Conservation (phyloP, 1,284 basidiomycete genomes). For the Malassezia furfur region DNA sequence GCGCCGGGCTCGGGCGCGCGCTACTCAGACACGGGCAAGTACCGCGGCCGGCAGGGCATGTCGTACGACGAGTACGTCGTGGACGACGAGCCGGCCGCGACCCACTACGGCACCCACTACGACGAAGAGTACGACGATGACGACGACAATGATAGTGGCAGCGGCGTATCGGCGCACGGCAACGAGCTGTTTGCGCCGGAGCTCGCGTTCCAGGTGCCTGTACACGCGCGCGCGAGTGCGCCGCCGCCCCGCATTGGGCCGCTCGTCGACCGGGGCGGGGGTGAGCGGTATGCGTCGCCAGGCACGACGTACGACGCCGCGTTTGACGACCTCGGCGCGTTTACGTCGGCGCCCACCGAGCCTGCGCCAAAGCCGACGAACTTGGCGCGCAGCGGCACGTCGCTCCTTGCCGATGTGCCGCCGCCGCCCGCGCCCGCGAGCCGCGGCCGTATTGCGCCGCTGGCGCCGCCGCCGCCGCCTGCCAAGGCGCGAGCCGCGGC, state of each 20-base stretch:
- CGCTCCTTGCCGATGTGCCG: not conserved
- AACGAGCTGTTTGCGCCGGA: not conserved
- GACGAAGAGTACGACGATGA: no score
- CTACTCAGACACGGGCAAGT: no score
- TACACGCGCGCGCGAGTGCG: no score
- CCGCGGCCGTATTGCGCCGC: not conserved
- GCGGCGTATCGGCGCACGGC: not conserved
- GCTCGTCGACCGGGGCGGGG: not conserved
- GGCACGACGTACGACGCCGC: not conserved
- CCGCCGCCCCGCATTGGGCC: not conserved
- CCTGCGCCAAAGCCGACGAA: no score
- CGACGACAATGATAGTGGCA: no score
- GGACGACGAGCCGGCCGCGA: not conserved
- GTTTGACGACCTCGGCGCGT: not conserved
- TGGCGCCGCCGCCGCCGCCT: constrained; percentile 1
- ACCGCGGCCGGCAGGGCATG: no score
- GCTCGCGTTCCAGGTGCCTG: not conserved
- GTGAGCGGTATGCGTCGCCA: not conserved
- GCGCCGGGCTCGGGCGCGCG: no score
- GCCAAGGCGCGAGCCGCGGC: not conserved
- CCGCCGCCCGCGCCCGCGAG: not conserved
- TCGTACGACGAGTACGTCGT: not conserved
- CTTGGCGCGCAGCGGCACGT: no score
- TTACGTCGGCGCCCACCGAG: no score
- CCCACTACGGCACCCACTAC: no score